Evolutionary conservation across 306 rosid genomes (phyloP), one percentile per base, ranked within the genome.

Genomic region (Vigna hirtella): DNA sequence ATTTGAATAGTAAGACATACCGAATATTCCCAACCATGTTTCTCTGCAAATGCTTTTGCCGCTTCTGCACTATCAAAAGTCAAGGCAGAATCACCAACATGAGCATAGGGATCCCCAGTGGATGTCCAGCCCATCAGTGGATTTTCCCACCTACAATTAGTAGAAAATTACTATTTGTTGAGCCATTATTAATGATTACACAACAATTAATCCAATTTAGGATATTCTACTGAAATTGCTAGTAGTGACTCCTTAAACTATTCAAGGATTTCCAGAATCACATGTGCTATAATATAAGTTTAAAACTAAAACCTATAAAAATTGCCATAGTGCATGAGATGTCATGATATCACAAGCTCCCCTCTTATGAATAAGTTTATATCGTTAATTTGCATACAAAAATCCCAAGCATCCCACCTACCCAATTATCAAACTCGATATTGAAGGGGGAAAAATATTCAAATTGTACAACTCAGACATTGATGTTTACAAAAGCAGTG

Each of bases 101-200:
- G 84, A 53, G 99, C 77, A 40, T 93, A 95, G 42, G 99, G 98
- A 78, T 95, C 98, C 43, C 98, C 98, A 52, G 98, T 93, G 56
- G 98, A 93, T n/a, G 98, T 93, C 99, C 99, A 95, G 48, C 99
- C 99, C 99, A 95, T 95, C 82, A 95, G 79, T 72, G 99, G 99
- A 81, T 95, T 95, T 77, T 95, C 99, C 99, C 99, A 95, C 91
- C 98, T 93, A 76, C 14, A 83, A 85, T 79, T 65, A 58, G 68
- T 69, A 63, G 17, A 71, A 11, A 52, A 22, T 77, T 42, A 77
- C 55, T 14, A 71, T 66, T 42, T 28, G 78, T 51, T 63, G 40
- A 81, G 36, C n/a, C 49, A 73, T 40, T 17, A 14, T 55, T 36
- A 50, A 55, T 32, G 32, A 26, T 22, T 30, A 77, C 30, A 72